Evolutionary conservation across 768 basidiomycete genomes (phyloP), one percentile per base, ranked within the genome.

Genomic region (Hydnomerulius pinastri): DNA sequence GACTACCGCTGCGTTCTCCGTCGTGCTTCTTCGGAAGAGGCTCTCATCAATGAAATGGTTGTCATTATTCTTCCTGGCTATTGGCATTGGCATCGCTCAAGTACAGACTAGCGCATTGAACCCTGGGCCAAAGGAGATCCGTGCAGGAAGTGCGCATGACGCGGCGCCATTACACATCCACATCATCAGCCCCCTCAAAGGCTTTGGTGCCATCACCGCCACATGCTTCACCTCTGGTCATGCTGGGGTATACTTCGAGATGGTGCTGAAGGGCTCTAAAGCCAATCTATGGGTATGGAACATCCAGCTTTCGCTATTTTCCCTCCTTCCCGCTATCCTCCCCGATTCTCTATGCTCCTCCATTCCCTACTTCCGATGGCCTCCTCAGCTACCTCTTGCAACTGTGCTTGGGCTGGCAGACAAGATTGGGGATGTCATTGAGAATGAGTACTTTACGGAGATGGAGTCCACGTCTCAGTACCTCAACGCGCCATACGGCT

Each of bases 1-100:
- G 49, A 98, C 94, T 42, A 98, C 94, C 13, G 95, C 93, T 20
- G 92, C 88, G 43, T 95, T 95, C 68, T 92, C 90, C 37, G 92
- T 96, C 47, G 70, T 81, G 2, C 78, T 98, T 53, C 81, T 96
- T 13, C 84, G 92, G 35, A 90, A 78, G 64, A 81, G 78, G 60
- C 75, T 98, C 33, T 77, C 78, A 25, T 70, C 78, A 0, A 77
- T 77, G 2, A 94, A 98, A 65, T 98, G 97, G 96, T 67, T 92
- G 17, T 82, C 92, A 0, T 74, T 98, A 9, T 78, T 93, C 67
- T 84, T 93, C 69, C 77, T 99, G 35, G 94, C 95, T 2, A 78
- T 92, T 23, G 96, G 96, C 5, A 93, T 97, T 24, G 93, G 87
- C 21, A 90, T 96, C 64, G 94, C 94, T 11, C 97, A 99, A 71